These are phyloP conservation scores for Monilinia aucupariae DNA, from an alignment of 2,329 filamentous ascomycete genomes.

Conservation along the genomic window DNA sequence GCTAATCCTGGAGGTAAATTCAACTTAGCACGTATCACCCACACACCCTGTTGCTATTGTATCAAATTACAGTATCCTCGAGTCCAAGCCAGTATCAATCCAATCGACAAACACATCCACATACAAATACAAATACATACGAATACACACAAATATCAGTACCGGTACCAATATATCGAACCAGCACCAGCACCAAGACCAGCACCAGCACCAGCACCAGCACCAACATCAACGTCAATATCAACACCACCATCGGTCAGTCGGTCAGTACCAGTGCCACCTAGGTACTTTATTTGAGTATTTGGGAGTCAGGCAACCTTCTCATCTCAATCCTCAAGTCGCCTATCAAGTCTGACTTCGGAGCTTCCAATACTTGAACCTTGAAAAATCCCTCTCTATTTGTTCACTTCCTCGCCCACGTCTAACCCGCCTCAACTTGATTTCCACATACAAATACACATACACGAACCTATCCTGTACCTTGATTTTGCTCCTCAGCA, in stretches of 20 bases:
- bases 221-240: background rate
- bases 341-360: background rate
- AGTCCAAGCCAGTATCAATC: too few relatives aligned
- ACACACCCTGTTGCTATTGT: background rate
- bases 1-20: background rate
- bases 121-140: background rate
- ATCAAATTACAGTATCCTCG: background rate
- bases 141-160: background rate
- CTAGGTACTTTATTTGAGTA: background rate
- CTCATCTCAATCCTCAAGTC: background rate
- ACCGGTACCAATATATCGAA: background rate
- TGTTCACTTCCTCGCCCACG: background rate
- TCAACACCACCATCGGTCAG: background rate
- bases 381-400: background rate
- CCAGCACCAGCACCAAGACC: background rate
- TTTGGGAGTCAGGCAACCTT: background rate
- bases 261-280: too few relatives aligned
- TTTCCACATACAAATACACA: background rate
- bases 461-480: conserved; percentile 12
- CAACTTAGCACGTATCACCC: too few relatives aligned
- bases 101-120: too few relatives aligned
- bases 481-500: conserved; percentile 19
- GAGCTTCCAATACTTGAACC: background rate
- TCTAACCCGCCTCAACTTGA: conserved; percentile 2
- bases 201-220: background rate